Evolutionary conservation across 768 basidiomycete genomes (phyloP), one percentile per base, ranked within the genome.

Genomic region (Tubosaeta brunneosetosa): DNA sequence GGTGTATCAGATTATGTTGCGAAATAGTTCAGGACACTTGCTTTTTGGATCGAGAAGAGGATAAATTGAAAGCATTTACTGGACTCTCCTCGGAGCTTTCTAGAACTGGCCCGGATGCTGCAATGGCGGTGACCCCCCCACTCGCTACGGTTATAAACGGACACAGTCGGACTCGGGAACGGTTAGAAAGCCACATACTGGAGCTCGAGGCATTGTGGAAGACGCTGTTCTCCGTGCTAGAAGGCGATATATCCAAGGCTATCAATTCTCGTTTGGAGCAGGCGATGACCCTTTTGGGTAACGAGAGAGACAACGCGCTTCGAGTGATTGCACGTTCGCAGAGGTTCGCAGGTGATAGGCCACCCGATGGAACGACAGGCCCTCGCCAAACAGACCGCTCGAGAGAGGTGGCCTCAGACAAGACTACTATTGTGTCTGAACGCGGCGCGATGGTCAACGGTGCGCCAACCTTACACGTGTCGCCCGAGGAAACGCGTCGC

Each of bases 71-170:
- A 53, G 77, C 76, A 3, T 82, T 77, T 53, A 77, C 72, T 3
- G 74, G 77, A 32, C 67, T 83, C 44, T 78, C 78, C 8, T 65
- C 74, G 36, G 71, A 76, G 14, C 68, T 82, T 29, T 74, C 78
- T 13, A 73, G 71, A 55, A 71, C 77, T 36, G 75, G 77, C 32
- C 59, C 69, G 5, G 65, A 72, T 4, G 73, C 74, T n/a, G 72
- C 74, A 16, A 67, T 66, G 52, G 64, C 72, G 11, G 71, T 81
- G 27, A 71, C 73, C 3, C 74, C 80, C 17, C 66, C 76, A 33
- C 71, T 82, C 22, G 73, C 77, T 19, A 72, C 75, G 34, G 71
- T 80, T 25, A 66, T 75, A 52, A 62, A 68, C 36, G 70, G 66
- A 31, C 77, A 79, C 50, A 69, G 69, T 40, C 71, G 77, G 50